Evolutionary conservation across 208 protist genomes (phyloP).

Genomic region (Tetramitus jugosus): DNA sequence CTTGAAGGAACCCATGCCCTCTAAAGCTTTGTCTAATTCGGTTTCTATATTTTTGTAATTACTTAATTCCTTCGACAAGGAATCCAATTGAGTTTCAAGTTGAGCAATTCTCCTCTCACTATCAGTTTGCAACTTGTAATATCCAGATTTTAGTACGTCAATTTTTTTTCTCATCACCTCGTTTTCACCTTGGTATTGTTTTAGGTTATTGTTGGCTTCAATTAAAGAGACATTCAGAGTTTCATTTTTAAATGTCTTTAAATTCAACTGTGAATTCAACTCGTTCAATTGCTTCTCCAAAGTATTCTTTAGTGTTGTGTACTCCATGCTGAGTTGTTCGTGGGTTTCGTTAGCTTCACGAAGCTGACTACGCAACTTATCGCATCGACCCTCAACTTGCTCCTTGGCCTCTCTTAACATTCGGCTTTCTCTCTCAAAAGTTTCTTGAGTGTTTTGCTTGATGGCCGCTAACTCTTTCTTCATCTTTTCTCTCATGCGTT

Average conservation of each 20-base stretch:
- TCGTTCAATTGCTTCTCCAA: slow-evolving; percentile 13
- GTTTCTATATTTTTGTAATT: background rate
- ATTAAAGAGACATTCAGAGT: background rate
- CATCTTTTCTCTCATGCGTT: background rate
- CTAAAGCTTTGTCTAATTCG: background rate
- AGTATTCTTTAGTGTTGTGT: background rate
- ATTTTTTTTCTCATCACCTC: background rate
- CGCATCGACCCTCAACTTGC: background rate
- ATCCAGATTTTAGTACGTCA: slow-evolving; percentile 1
- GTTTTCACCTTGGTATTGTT: background rate
- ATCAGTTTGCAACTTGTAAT: background rate
- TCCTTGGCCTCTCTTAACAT: slow-evolving; percentile 12
- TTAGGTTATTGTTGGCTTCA: background rate
- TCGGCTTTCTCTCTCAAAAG: background rate
- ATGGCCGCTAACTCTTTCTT: background rate
- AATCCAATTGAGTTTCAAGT: background rate
- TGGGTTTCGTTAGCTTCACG: background rate
- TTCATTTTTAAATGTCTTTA: slow-evolving; percentile 18
- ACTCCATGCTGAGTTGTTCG: background rate
- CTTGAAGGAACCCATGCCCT: background rate
- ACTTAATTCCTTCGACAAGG: background rate
- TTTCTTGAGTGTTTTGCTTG: slow-evolving; percentile 3
- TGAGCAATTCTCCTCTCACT: slow-evolving; percentile 3
- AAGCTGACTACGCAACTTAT: background rate
- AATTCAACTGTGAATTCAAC: background rate